Conservation (phyloP, 495 filamentous ascomycete genomes). For the Amniculicola lignicola region DNA sequence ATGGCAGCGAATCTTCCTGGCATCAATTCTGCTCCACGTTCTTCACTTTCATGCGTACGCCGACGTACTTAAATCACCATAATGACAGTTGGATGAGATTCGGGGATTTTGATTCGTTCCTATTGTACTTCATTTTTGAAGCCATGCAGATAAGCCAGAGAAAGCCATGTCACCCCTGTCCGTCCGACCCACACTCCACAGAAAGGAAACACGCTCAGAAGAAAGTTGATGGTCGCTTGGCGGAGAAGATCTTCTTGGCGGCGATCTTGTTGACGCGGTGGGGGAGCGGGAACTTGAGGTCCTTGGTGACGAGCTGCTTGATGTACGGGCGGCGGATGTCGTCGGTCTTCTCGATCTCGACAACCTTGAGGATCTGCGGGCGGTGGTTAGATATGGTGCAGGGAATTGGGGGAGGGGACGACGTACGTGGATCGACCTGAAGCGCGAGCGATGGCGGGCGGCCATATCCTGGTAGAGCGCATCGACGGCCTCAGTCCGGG, state of each 20-base stretch:
- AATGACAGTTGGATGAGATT: too few species aligned
- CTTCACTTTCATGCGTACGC: too few species aligned
- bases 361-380: conserved; percentile 89
- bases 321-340: conserved; percentile 97
- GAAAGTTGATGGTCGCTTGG: conserved; percentile 90
- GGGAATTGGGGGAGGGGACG: not conserved
- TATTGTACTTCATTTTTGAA: conserved; percentile 34
- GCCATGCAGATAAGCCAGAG: conserved; percentile 29
- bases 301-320: conserved; percentile 92
- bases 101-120: conserved; percentile 35
- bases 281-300: conserved; percentile 96
- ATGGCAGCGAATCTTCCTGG: too few species aligned
- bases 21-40: too few species aligned
- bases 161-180: conserved; percentile 26
- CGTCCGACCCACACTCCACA: conserved; percentile 29
- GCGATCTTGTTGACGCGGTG: conserved; percentile 79
- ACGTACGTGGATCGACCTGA: conserved; percentile 95
- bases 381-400: conserved; percentile 1
- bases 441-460: conserved; percentile 93
- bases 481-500: conserved; percentile 89
- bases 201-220: conserved; percentile 40
- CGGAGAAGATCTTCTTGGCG: conserved; percentile 84
- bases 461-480: conserved; percentile 99
- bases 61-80: too few species aligned
- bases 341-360: conserved; percentile 88